Evolutionary conservation across 2,329 filamentous ascomycete genomes (phyloP).

Genomic region (Fusarium aywerte): DNA sequence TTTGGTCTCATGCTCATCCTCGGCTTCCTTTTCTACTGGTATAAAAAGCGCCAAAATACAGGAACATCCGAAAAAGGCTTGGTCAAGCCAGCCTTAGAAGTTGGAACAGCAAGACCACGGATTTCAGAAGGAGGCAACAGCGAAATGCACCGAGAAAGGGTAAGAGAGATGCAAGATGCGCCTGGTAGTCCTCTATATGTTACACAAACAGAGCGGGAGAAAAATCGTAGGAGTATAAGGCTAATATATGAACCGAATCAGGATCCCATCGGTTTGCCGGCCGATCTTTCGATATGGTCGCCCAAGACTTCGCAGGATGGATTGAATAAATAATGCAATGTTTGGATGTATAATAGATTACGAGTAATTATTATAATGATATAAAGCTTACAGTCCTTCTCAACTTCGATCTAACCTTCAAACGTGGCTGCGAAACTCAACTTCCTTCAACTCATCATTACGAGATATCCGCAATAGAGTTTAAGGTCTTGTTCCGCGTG

Average conservation of each 20-base stretch:
- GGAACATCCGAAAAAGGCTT: not conserved
- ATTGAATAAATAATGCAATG: not conserved
- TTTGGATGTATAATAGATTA: not conserved
- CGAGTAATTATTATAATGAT: conserved; percentile 1
- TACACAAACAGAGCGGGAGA: not conserved
- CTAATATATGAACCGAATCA: not conserved
- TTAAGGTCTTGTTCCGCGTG: too few species aligned
- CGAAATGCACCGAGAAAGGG: not conserved
- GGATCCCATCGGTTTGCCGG: conserved; percentile 7
- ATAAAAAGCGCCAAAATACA: not conserved
- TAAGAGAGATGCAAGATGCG: not conserved
- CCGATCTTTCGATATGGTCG: not conserved
- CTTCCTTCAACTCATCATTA: fast-evolving
- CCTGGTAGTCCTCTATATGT: not conserved
- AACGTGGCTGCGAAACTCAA: not conserved
- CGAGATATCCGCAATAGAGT: too few species aligned
- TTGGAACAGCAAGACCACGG: fast-evolving
- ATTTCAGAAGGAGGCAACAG: not conserved
- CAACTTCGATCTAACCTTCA: fast-evolving
- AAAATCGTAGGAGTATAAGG: not conserved
- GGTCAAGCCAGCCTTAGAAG: not conserved
- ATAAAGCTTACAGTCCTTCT: not conserved
- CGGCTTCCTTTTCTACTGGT: not conserved
- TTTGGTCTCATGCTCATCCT: not conserved
- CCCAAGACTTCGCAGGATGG: conserved; percentile 2